These are phyloP conservation scores for Paxillus rubicundulus DNA, from an alignment of 768 basidiomycete genomes.

Conservation along the genomic window DNA sequence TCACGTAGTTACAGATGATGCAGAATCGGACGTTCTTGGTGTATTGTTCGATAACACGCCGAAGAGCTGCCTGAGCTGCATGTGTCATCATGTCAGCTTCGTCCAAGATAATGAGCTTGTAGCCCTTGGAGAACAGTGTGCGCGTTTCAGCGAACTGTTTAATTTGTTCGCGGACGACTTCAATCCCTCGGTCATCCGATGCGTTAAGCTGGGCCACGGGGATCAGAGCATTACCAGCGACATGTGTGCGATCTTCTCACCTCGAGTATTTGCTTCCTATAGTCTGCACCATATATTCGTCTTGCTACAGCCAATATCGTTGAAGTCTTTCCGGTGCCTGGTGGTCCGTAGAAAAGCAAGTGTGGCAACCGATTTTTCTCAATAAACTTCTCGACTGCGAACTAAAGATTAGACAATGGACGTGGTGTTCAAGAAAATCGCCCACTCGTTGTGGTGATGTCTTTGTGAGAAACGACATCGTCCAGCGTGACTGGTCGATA, in stretches of 20 bases:
- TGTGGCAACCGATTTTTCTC: conserved; percentile 93
- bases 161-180: conserved; percentile 97
- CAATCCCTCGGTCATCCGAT: conserved; percentile 97
- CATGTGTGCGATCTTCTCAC: conserved; percentile 38
- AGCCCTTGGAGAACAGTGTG: conserved; percentile 87
- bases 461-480: conserved; percentile 95
- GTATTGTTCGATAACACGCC: conserved; percentile 97
- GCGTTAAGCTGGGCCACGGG: conserved; percentile 74
- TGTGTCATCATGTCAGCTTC: conserved; percentile 99
- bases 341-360: conserved; percentile 95
- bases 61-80: conserved; percentile 92
- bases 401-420: conserved; percentile 9
- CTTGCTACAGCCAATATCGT: conserved; percentile 95
- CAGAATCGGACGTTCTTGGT: conserved; percentile 99
- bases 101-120: conserved; percentile 96
- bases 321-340: conserved; percentile 97
- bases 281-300: conserved; percentile 85
- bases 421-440: not conserved
- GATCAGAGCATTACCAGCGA: not conserved
- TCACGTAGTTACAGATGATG: conserved; percentile 99
- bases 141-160: conserved; percentile 98
- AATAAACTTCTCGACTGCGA: conserved; percentile 91
- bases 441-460: conserved; percentile 90
- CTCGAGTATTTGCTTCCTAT: conserved; percentile 91
- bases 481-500: conserved; percentile 88